Percentiles rank a stretch among this genome's conserved stretches.
Evolutionary conservation across 352 stramenopile genomes (phyloP).

Genomic region (Albugo laibachii): DNA sequence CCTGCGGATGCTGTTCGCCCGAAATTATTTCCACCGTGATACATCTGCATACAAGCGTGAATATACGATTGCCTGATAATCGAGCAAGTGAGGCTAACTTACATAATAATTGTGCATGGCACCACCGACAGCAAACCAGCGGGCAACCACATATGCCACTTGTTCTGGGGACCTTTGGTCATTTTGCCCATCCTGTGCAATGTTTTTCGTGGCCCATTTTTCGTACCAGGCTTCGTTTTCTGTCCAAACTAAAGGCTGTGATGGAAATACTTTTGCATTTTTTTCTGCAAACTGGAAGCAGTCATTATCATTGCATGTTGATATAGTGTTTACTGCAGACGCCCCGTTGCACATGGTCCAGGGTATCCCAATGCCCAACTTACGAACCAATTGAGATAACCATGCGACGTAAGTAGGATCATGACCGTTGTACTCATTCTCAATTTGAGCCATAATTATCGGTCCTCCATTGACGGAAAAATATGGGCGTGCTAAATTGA

Average conservation of each 20-base stretch:
- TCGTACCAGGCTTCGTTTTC: constrained; percentile 61
- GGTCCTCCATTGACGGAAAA: constrained; percentile 36
- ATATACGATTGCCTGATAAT: background rate
- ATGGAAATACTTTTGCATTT: constrained; percentile 17
- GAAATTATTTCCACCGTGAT: constrained; percentile 60
- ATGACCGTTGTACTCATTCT: constrained; percentile 36
- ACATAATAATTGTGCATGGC: constrained; percentile 57
- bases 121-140: constrained; percentile 46
- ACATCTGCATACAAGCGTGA: constrained; percentile 21
- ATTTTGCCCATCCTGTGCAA: constrained; percentile 12
- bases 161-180: constrained; percentile 27
- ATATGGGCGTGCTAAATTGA: constrained; percentile 36
- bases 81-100: constrained; percentile 4
- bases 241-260: constrained; percentile 46
- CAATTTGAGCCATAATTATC: constrained; percentile 57
- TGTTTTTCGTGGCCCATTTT: constrained; percentile 21
- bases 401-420: constrained; percentile 29
- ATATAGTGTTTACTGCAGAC: constrained; percentile 36
- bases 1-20: constrained; percentile 29
- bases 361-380: constrained; percentile 34
- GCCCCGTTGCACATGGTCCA: constrained; percentile 66
- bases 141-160: constrained; percentile 32
- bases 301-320: constrained; percentile 43
- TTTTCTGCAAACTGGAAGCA: constrained; percentile 35
- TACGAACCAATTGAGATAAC: constrained; percentile 26